Evolutionary conservation across 805 yeast species (phyloP).

Genomic region (Hemisphaericaspora nanyangensis): DNA sequence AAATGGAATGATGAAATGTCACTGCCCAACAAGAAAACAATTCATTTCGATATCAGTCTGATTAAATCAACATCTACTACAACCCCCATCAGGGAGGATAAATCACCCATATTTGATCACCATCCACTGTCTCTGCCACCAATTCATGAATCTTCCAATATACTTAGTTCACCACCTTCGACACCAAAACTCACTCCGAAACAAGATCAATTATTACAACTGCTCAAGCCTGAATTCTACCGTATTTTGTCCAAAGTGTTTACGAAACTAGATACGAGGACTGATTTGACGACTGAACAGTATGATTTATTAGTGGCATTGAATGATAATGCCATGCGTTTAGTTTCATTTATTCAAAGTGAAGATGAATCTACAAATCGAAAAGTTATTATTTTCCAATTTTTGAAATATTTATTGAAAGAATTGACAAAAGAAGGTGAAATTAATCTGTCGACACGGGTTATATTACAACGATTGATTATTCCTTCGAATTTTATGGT

Average conservation of each 20-base stretch:
- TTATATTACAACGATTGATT: conserved; percentile 27
- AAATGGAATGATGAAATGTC: conserved; percentile 20
- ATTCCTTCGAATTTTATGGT: conserved; percentile 28
- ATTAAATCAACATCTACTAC: conserved; percentile 17
- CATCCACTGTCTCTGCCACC: no score
- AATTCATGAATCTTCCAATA: conserved; percentile 20
- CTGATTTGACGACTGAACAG: conserved; percentile 28
- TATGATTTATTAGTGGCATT: conserved; percentile 35
- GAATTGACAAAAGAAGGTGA: conserved; percentile 25
- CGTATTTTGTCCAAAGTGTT: conserved; percentile 40
- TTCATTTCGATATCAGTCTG: conserved; percentile 37
- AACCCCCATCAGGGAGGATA: conserved; percentile 12
- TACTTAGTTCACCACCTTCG: conserved; percentile 15
- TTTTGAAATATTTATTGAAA: conserved; percentile 35
- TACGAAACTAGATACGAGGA: conserved; percentile 31
- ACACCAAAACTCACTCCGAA: background rate
- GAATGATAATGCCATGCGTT: conserved; percentile 29
- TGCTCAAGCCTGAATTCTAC: conserved; percentile 24
- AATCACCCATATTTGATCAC: no score
- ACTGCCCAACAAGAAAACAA: conserved; percentile 10
- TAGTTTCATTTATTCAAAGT: conserved; percentile 20
- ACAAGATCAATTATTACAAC: conserved; percentile 14
- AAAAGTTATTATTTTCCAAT: conserved; percentile 34
- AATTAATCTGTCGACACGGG: conserved; percentile 3
- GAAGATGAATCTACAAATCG: conserved; percentile 11